These are phyloP conservation scores for Salix udensis DNA, from an alignment of 345 rosid species.

Conservation along the genomic window DNA sequence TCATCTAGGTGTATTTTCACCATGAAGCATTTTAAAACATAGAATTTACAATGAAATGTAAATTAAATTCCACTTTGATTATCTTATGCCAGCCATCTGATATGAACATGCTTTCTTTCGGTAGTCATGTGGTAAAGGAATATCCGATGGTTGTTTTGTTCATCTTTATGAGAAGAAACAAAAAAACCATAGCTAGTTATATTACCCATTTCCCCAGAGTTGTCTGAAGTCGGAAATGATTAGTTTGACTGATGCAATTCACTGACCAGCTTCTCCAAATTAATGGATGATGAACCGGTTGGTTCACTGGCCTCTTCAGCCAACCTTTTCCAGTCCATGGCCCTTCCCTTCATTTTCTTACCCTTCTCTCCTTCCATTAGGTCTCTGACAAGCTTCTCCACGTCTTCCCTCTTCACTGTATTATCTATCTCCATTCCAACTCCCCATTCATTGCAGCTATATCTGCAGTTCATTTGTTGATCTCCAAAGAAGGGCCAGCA, in stretches of 20 bases:
- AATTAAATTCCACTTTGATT: too few species aligned
- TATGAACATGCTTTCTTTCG: neutral
- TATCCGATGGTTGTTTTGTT: neutral
- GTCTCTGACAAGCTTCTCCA: neutral
- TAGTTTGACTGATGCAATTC: neutral
- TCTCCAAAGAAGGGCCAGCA: conserved; percentile 3
- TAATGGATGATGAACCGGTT: neutral
- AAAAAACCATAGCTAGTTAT: neutral
- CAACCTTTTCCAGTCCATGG: conserved; percentile 4
- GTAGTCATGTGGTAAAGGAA: neutral
- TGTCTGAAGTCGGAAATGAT: neutral
- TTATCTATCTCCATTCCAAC: neutral
- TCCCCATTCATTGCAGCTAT: conserved; percentile 2
- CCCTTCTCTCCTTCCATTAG: neutral
- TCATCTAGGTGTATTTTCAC: neutral
- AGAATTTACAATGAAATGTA: neutral
- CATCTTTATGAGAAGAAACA: neutral
- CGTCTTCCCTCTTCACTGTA: neutral
- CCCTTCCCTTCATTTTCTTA: neutral
- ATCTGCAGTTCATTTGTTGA: neutral
- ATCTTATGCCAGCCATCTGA: too few species aligned
- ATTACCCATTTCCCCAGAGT: neutral
- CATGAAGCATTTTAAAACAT: neutral
- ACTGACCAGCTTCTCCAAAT: neutral
- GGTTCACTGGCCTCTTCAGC: neutral